A percentile compares a stretch with the other conserved stretches of the same genome.
These are phyloP conservation scores for Rhypophila decipiens DNA, from an alignment of 495 filamentous ascomycete species.

Conservation along the genomic window DNA sequence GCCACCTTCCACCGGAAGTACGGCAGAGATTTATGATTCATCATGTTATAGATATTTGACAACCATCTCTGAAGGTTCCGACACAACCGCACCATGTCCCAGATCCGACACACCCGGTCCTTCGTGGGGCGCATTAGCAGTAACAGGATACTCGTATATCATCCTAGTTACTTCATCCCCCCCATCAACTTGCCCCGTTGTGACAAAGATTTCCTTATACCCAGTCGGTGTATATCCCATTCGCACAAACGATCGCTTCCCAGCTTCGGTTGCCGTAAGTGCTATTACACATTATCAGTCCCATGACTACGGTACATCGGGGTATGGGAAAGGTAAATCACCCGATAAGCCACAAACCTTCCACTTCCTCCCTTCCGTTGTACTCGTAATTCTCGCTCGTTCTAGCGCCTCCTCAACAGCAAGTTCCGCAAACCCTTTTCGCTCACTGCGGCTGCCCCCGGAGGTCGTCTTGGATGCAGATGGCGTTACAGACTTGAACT, in stretches of 20 bases:
- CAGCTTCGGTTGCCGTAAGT: slow-evolving; percentile 22
- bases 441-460: not conserved
- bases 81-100: too few species aligned
- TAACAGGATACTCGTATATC: slow-evolving; percentile 12
- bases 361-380: slow-evolving; percentile 10
- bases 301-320: too few species aligned
- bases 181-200: not conserved
- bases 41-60: not conserved
- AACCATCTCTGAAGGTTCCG: not conserved
- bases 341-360: slow-evolving; percentile 24
- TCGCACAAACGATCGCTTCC: slow-evolving; percentile 18
- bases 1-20: too few species aligned
- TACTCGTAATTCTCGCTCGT: too few species aligned
- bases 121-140: not conserved
- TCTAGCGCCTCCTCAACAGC: slow-evolving; percentile 16
- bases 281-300: too few species aligned
- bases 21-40: too few species aligned
- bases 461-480: too few species aligned
- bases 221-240: slow-evolving; percentile 23
- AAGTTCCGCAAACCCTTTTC: slow-evolving; percentile 16
- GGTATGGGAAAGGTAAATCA: slow-evolving; percentile 1
- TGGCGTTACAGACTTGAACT: slow-evolving; percentile 7
- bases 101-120: too few species aligned
- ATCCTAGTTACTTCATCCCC: slow-evolving; percentile 4
- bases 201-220: slow-evolving; percentile 22